Evolutionary conservation across 1,284 basidiomycete genomes (phyloP).

Genomic region (Cryptococcus sp.): DNA sequence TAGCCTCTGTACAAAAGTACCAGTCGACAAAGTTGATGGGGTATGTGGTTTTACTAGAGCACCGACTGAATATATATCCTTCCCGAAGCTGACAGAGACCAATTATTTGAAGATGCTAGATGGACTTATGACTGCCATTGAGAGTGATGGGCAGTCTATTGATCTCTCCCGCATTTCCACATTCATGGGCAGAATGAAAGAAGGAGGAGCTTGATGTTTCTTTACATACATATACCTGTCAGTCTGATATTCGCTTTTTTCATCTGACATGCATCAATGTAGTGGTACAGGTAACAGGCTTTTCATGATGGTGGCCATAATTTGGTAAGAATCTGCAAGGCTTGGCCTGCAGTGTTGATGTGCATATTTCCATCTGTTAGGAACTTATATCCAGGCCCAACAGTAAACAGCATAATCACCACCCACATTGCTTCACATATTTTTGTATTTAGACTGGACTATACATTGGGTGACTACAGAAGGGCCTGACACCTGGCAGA

Average conservation of each 20-base stretch:
- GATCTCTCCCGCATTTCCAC: slow-evolving; percentile 82
- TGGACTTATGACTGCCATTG: slow-evolving; percentile 79
- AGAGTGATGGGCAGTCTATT: slow-evolving; percentile 78
- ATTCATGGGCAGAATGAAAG: slow-evolving; percentile 60
- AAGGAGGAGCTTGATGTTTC: slow-evolving; percentile 11
- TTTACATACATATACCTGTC: not conserved
- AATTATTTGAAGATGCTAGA: slow-evolving; percentile 66
- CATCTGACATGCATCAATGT: not conserved
- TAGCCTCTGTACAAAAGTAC: slow-evolving; percentile 79
- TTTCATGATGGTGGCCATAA: no score
- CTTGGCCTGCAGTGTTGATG: no score
- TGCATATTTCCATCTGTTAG: no score
- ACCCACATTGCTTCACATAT: no score
- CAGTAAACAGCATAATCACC: no score
- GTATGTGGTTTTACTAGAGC: slow-evolving; percentile 59
- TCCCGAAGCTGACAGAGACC: not conserved
- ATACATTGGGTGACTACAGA: no score
- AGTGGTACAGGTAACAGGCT: no score
- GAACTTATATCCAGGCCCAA: no score
- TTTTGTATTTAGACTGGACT: no score
- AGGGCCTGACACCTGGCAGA: no score
- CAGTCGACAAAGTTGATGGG: slow-evolving; percentile 81
- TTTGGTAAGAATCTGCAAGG: no score
- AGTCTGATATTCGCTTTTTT: not conserved
- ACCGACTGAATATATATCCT: not conserved